Conservation (phyloP, 805 yeast genomes). For the Metschnikowia similis region DNA sequence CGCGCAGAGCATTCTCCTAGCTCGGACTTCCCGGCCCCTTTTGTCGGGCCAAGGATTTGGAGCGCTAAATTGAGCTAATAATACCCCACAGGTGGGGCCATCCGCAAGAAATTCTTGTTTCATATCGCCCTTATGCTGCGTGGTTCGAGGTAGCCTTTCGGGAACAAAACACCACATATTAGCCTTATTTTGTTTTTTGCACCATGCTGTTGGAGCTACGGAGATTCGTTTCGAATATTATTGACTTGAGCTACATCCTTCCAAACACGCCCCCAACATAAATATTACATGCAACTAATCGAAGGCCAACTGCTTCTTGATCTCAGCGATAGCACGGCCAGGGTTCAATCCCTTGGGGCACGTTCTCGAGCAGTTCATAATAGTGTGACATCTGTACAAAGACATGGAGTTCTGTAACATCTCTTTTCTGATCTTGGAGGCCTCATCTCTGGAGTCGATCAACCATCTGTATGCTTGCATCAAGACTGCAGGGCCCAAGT, state of each 20-base stretch:
- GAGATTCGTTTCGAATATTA: neutral
- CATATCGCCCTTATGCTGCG: neutral
- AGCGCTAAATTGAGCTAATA: neutral
- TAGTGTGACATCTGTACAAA: conserved; percentile 97
- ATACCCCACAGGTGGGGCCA: neutral
- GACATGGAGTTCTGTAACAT: conserved; percentile 97
- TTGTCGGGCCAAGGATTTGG: neutral
- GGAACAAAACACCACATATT: neutral
- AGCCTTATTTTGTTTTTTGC: neutral
- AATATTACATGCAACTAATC: conserved; percentile 36
- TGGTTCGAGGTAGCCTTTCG: neutral
- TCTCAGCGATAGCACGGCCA: conserved; percentile 94
- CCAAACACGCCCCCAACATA: conserved; percentile 1
- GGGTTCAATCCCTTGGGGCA: conserved; percentile 99
- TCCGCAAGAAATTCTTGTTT: neutral
- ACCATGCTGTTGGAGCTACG: neutral
- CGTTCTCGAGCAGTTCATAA: conserved; percentile 96
- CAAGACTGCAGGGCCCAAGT: conserved; percentile 96
- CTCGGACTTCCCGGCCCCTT: neutral
- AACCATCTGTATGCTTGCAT: conserved; percentile 99
- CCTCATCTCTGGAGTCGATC: conserved; percentile 94
- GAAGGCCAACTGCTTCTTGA: conserved; percentile 88
- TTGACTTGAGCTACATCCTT: neutral
- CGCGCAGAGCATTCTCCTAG: neutral
- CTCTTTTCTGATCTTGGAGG: conserved; percentile 72